Percentiles rank a stretch among this genome's conserved stretches.
phyloP scores from a whole-genome alignment of 805 yeast genomes.

The Peterozyma toletana region DNA sequence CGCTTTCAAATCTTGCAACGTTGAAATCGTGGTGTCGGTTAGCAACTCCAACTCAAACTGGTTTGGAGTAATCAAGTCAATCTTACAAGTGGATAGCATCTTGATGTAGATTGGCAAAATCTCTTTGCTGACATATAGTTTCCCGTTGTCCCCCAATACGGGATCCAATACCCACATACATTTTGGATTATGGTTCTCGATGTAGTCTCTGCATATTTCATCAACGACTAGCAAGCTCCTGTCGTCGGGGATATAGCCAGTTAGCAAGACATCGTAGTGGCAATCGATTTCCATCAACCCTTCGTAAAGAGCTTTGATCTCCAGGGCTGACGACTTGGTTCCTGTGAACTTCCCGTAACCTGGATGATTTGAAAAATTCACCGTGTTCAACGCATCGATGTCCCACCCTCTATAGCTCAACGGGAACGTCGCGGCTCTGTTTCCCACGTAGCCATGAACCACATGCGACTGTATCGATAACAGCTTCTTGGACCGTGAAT shows the following conservation, averaged over 20 bases:
- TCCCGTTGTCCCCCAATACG: constrained; percentile 76
- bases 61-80: constrained; percentile 82
- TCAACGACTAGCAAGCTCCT: constrained; percentile 38
- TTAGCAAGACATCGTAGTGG: constrained; percentile 46
- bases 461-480: constrained; percentile 64
- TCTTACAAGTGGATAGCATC: constrained; percentile 34
- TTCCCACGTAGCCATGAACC: constrained; percentile 69
- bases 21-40: constrained; percentile 39
- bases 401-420: constrained; percentile 63
- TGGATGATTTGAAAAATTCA: constrained; percentile 64
- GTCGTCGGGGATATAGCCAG: constrained; percentile 65
- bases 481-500: constrained; percentile 14
- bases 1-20: constrained; percentile 26
- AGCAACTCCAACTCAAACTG: constrained; percentile 82
- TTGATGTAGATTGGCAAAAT: constrained; percentile 53
- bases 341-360: constrained; percentile 60
- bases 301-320: constrained; percentile 28
- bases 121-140: constrained; percentile 51
- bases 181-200: constrained; percentile 29
- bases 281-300: constrained; percentile 28
- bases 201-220: constrained; percentile 18
- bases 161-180: constrained; percentile 63
- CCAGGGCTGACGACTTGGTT: constrained; percentile 29
- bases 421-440: constrained; percentile 60
- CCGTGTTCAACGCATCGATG: constrained; percentile 59